Conservation (phyloP, 2,329 filamentous ascomycete genomes). For the Gremmenia infestans region DNA sequence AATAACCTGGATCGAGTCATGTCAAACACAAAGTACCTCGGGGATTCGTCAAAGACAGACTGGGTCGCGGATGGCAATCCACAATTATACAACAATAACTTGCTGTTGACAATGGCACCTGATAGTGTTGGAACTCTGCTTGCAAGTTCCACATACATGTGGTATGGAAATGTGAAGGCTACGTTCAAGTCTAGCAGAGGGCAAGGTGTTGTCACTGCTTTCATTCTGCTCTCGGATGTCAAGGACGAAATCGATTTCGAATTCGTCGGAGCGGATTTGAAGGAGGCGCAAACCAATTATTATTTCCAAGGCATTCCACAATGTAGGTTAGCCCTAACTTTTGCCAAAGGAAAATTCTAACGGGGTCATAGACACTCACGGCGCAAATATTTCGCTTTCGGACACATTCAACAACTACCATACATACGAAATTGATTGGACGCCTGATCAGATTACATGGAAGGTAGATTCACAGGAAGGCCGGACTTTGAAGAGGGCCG, state of each 20-base stretch:
- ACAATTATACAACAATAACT: slow-evolving; percentile 59
- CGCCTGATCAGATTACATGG: slow-evolving; percentile 81
- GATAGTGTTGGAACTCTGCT: slow-evolving; percentile 83
- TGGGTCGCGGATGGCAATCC: slow-evolving; percentile 86
- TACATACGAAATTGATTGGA: slow-evolving; percentile 92
- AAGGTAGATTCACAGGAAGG: slow-evolving; percentile 67
- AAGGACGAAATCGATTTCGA: slow-evolving; percentile 99
- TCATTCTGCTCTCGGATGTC: slow-evolving; percentile 90
- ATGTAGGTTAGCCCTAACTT: slow-evolving; percentile 56
- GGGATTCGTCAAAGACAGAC: slow-evolving; percentile 72
- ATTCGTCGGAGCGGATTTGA: slow-evolving; percentile 77
- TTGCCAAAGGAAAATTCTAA: slow-evolving; percentile 11
- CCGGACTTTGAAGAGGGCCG: slow-evolving; percentile 67
- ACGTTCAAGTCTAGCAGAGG: slow-evolving; percentile 80
- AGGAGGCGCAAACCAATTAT: slow-evolving; percentile 84
- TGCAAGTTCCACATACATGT: slow-evolving; percentile 81
- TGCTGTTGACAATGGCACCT: slow-evolving; percentile 85
- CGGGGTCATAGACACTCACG: slow-evolving; percentile 62
- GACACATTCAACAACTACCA: slow-evolving; percentile 77
- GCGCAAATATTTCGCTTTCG: slow-evolving; percentile 60
- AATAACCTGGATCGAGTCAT: slow-evolving; percentile 63
- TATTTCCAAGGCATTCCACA: slow-evolving; percentile 92
- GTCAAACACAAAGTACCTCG: slow-evolving; percentile 77
- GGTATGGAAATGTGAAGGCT: slow-evolving; percentile 92
- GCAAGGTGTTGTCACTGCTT: slow-evolving; percentile 88